A percentile compares a stretch with the other conserved stretches of the same genome.
Conservation (phyloP, 2,329 filamentous ascomycete genomes). For the Cercospora janseana region DNA sequence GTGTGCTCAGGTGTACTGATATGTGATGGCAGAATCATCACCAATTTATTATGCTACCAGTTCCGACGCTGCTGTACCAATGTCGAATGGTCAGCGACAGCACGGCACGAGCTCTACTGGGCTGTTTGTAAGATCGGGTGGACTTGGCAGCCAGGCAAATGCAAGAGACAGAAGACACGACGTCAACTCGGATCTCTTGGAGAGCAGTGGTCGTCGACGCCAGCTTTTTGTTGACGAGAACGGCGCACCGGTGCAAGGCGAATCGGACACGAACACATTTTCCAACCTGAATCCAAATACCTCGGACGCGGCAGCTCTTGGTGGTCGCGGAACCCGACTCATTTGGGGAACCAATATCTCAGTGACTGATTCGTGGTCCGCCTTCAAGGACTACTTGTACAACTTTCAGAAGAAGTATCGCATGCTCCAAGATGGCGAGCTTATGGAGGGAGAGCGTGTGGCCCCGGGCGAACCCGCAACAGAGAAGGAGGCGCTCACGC, state of each 20-base stretch:
- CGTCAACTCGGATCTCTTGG: slow-evolving; percentile 75
- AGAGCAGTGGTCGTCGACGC: slow-evolving; percentile 52
- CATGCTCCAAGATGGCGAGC: slow-evolving; percentile 81
- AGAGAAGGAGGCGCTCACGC: slow-evolving; percentile 74
- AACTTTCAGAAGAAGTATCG: slow-evolving; percentile 94
- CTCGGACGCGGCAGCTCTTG: slow-evolving; percentile 85
- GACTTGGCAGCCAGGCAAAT: slow-evolving; percentile 52
- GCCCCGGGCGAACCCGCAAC: slow-evolving; percentile 67
- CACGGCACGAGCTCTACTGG: slow-evolving; percentile 66
- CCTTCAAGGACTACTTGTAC: slow-evolving; percentile 87
- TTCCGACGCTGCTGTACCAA: slow-evolving; percentile 56
- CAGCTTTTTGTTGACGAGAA: slow-evolving; percentile 64
- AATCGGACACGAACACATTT: slow-evolving; percentile 62
- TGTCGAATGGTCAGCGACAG: slow-evolving; percentile 52
- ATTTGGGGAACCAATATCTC: slow-evolving; percentile 99
- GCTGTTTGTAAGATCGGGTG: slow-evolving; percentile 71
- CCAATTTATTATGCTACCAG: slow-evolving; percentile 88
- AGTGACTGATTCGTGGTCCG: slow-evolving; percentile 79
- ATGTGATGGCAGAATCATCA: slow-evolving; percentile 69
- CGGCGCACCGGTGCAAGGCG: slow-evolving; percentile 56
- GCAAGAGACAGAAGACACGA: slow-evolving; percentile 73
- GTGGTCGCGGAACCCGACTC: slow-evolving; percentile 74
- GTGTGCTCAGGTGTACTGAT: no score
- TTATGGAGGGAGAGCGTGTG: slow-evolving; percentile 67
- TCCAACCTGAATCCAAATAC: slow-evolving; percentile 75